Evolutionary conservation across 495 filamentous ascomycete genomes (phyloP).

Genomic region (Aspergillus haitiensis): DNA sequence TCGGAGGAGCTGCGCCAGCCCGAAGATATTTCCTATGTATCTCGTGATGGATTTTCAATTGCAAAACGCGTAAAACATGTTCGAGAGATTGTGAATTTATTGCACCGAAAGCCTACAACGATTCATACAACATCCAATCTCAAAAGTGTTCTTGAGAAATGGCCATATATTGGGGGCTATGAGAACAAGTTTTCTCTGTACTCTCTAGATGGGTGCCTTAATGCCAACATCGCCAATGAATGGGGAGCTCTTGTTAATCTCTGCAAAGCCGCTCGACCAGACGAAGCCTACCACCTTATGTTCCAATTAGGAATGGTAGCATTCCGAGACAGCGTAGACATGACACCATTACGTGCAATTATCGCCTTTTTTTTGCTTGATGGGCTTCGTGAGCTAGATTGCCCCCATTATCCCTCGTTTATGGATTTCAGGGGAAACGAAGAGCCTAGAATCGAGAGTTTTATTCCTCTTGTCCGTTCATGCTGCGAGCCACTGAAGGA

Average conservation of each 20-base stretch:
- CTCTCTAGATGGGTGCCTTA: slow-evolving; percentile 34
- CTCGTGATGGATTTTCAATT: slow-evolving; percentile 14
- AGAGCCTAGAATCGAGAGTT: slow-evolving; percentile 20
- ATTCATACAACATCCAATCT: slow-evolving; percentile 31
- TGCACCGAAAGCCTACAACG: slow-evolving; percentile 29
- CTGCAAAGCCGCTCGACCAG: slow-evolving; percentile 16
- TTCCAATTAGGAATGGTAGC: slow-evolving; percentile 45
- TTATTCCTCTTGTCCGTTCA: slow-evolving; percentile 28
- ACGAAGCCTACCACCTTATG: slow-evolving; percentile 40
- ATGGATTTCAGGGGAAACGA: slow-evolving; percentile 27
- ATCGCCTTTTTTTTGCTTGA: slow-evolving; percentile 37
- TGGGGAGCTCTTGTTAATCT: slow-evolving; percentile 48
- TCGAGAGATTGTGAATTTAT: slow-evolving; percentile 31
- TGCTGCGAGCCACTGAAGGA: slow-evolving; percentile 16
- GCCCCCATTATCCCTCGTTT: slow-evolving; percentile 34
- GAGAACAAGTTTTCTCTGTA: slow-evolving; percentile 26
- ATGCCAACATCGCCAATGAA: slow-evolving; percentile 32
- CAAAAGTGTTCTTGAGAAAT: slow-evolving; percentile 31
- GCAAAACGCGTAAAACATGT: slow-evolving; percentile 19
- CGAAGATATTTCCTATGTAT: slow-evolving; percentile 16
- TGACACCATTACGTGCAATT: slow-evolving; percentile 37
- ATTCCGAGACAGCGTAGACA: slow-evolving; percentile 35
- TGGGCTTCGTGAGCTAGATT: slow-evolving; percentile 32
- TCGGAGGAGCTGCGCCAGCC: background rate
- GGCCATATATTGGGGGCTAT: slow-evolving; percentile 44